These are phyloP conservation scores for Prunus persica DNA, from an alignment of 306 rosid species.

Conservation along the genomic window Prunus_persica_NCBIv2 NC_034011.1:4214001-4214500, in stretches of 20 bases:
- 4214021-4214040: neutral
- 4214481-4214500: slow-evolving; percentile 55
- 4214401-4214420: slow-evolving; percentile 59
- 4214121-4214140: neutral
- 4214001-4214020: neutral
- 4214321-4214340: neutral
- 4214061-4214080: no score
- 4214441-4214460: slow-evolving; percentile 74
- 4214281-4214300: neutral
- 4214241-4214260: neutral
- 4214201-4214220: neutral
- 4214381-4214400: neutral
- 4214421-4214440: slow-evolving; percentile 89
- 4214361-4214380: neutral
- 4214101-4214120: neutral
- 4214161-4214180: neutral
- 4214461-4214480: slow-evolving; percentile 62
- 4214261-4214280: neutral
- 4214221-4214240: neutral
- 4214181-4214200: neutral
- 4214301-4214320: slow-evolving; percentile 11
- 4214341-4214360: neutral
- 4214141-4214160: neutral
- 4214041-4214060: neutral
- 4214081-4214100: neutral